Evolutionary conservation across 306 rosid genomes (phyloP), one percentile per base, ranked within the genome.

Genomic region (Cicer pinnatifidum): DNA sequence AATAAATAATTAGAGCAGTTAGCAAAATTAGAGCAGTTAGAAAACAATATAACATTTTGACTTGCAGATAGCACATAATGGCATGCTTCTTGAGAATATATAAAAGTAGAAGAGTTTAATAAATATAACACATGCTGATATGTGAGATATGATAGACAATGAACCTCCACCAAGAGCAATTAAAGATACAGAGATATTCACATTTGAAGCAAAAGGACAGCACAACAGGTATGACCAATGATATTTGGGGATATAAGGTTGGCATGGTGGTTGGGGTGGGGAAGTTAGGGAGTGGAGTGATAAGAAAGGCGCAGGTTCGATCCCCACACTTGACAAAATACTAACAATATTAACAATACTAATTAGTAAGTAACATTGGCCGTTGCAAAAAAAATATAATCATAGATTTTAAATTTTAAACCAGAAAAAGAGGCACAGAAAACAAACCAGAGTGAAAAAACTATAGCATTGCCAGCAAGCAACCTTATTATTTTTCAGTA

Each of bases 121-220:
- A 63, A 39, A 75, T 51, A 45, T 66, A 7, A 66, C 16, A 54
- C 35, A 28, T 28, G 4, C 35, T 28, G 35, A 28, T 28, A 28
- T 28, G 35, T 28, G 35, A 28, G 35, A 28, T 28, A 28, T 28
- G 35, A 28, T 28, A 28, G 35, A 28, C 56, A 71, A 16, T 56
- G 16, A 10, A 67, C 51, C 41, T 56, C 60, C 39, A 66, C 12
- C 17, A 52, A 53, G 73, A 75, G 54, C 73, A 66, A 66, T 75
- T 66, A 46, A 53, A 48, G 53, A 48, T n/a, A 12, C 17, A n/a
- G 17, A 12, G 6, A 48, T 2, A 48, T 48, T 48, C 53, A 48
- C 53, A 48, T 48, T 48, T 6, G 35, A 48, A 48, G 7, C 52
- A 46, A 46, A n/a, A 7, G 53, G 53, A n/a, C 6, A 17, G 53